Conservation (phyloP, 441 rosid genomes). For the Pelargonium citronellum region DNA sequence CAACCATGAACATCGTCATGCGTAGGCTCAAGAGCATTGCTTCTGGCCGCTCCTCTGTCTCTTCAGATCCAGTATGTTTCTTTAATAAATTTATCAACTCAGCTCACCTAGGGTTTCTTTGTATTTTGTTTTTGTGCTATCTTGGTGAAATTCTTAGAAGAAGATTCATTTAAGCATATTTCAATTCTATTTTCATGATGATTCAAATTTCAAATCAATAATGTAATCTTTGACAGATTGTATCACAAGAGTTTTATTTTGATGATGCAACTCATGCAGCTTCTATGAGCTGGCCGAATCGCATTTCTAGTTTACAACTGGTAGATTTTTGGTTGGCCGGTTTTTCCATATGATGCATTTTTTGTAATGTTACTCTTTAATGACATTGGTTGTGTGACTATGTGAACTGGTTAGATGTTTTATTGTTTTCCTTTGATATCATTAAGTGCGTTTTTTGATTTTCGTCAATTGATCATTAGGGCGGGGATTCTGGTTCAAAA, state of each 20-base stretch:
- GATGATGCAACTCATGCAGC: background rate
- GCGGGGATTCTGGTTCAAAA: constrained; percentile 58
- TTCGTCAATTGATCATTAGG: constrained; percentile 32
- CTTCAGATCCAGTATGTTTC: constrained; percentile 95
- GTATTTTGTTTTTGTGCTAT: too few species aligned
- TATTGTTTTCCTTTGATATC: too few species aligned
- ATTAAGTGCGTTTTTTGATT: background rate
- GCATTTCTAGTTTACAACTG: background rate
- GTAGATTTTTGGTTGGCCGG: background rate
- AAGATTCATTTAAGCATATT: too few species aligned
- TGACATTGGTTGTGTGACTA: too few species aligned
- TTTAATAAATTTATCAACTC: too few species aligned
- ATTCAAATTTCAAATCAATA: too few species aligned
- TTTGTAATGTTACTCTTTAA: too few species aligned
- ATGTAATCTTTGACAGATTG: too few species aligned
- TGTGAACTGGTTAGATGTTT: too few species aligned
- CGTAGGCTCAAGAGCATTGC: constrained; percentile 74
- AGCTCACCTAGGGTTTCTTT: too few species aligned
- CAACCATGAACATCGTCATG: constrained; percentile 69
- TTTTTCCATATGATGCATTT: background rate
- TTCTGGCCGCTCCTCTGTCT: constrained; percentile 66
- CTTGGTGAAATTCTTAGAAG: too few species aligned
- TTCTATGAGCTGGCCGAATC: background rate
- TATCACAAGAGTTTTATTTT: background rate
- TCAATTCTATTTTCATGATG: too few species aligned